Evolutionary conservation across 768 basidiomycete genomes (phyloP).

Genomic region (Psilocybe subaeruginosa): DNA sequence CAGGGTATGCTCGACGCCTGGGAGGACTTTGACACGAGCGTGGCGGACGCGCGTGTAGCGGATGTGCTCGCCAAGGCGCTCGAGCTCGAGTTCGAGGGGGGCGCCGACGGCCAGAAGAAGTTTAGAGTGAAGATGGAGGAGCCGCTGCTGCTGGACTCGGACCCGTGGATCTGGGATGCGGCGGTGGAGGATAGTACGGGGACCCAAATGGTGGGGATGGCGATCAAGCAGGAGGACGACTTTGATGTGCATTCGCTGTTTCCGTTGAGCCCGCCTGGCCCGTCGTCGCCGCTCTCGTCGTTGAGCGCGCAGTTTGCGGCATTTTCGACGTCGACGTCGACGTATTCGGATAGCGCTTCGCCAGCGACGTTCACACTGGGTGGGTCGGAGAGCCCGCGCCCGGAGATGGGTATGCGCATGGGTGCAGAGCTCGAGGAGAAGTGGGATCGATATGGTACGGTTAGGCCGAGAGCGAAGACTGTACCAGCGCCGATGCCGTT

Average conservation of each 20-base stretch:
- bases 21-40: constrained; percentile 60
- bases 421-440: background rate
- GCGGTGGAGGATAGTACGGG: constrained; percentile 20
- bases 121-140: constrained; percentile 44
- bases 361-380: background rate
- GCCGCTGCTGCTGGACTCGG: constrained; percentile 30
- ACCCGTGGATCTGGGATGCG: constrained; percentile 47
- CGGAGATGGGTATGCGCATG: background rate
- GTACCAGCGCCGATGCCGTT: constrained; percentile 26
- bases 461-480: constrained; percentile 44
- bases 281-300: constrained; percentile 32
- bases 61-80: constrained; percentile 42
- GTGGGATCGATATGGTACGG: constrained; percentile 17
- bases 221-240: constrained; percentile 54
- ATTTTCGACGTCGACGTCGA: constrained; percentile 12
- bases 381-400: constrained; percentile 4
- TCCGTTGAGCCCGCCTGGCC: constrained; percentile 26
- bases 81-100: constrained; percentile 11
- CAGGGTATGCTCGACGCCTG: constrained; percentile 70
- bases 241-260: constrained; percentile 42
- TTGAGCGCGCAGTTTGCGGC: constrained; percentile 30
- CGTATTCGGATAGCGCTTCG: constrained; percentile 26
- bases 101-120: constrained; percentile 22
- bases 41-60: constrained; percentile 42
- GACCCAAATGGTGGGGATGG: constrained; percentile 17